Evolutionary conservation across 768 basidiomycete species (phyloP).

Genomic region (Lactifluus pinguis): DNA sequence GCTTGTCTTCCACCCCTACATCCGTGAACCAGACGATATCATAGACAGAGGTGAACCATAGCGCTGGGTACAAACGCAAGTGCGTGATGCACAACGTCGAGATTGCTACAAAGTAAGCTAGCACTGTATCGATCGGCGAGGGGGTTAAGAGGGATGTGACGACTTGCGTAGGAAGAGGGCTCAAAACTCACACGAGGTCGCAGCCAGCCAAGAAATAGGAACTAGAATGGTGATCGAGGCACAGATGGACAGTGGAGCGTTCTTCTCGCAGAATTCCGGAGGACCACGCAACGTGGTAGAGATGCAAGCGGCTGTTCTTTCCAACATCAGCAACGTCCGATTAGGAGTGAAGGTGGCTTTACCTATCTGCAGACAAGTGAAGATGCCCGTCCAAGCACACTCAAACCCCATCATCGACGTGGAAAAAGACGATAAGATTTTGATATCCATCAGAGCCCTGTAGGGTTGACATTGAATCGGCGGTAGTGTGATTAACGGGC

Average conservation of each 20-base stretch:
- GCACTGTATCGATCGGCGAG: slow-evolving; percentile 26
- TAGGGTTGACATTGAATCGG: slow-evolving; percentile 30
- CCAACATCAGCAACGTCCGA: neutral
- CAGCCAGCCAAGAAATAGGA: slow-evolving; percentile 26
- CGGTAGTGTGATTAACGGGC: slow-evolving; percentile 35
- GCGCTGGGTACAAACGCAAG: slow-evolving; percentile 30
- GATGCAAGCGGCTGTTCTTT: slow-evolving; percentile 38
- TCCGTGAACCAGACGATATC: slow-evolving; percentile 49
- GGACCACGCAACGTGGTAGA: slow-evolving; percentile 38
- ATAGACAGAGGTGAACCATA: slow-evolving; percentile 48
- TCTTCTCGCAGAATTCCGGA: slow-evolving; percentile 27
- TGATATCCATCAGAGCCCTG: slow-evolving; percentile 29
- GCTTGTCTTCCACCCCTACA: neutral
- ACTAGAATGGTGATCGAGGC: slow-evolving; percentile 26
- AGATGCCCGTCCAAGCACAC: slow-evolving; percentile 44
- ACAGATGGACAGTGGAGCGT: slow-evolving; percentile 20
- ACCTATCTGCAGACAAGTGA: slow-evolving; percentile 44
- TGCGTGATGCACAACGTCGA: slow-evolving; percentile 41
- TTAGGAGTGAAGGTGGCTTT: neutral
- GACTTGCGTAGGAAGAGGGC: neutral
- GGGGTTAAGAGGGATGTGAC: neutral
- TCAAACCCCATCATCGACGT: slow-evolving; percentile 42
- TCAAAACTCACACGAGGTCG: slow-evolving; percentile 23
- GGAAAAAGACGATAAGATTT: slow-evolving; percentile 28
- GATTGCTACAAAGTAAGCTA: slow-evolving; percentile 48